A percentile compares a stretch with the other conserved stretches of the same genome.
These are phyloP conservation scores for Mallotus nudiflorus DNA, from an alignment of 345 rosid species.

Conservation along the genomic window DNA sequence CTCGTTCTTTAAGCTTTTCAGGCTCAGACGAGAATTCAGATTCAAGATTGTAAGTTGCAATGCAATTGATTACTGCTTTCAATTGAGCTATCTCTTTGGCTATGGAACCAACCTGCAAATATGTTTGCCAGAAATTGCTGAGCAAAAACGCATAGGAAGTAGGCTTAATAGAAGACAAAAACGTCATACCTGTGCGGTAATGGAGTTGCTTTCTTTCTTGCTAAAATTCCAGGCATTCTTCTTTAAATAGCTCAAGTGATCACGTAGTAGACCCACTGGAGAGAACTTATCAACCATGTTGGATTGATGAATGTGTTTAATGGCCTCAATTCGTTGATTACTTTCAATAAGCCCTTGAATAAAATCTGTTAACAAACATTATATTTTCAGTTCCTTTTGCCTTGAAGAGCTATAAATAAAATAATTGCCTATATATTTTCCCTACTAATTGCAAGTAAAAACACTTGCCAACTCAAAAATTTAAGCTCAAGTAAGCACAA, in stretches of 20 bases:
- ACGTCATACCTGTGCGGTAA: conserved; percentile 15
- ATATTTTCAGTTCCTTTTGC: too few species aligned
- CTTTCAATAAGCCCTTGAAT: conserved; percentile 28
- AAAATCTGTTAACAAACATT: conserved; percentile 15
- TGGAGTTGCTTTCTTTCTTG: conserved; percentile 4
- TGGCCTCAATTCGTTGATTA: conserved; percentile 34
- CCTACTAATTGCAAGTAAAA: too few species aligned
- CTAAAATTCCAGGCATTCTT: conserved; percentile 13
- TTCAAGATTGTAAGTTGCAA: neutral
- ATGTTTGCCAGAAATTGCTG: too few species aligned
- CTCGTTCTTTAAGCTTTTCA: neutral
- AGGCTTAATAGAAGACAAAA: too few species aligned
- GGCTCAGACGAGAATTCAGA: neutral
- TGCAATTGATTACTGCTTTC: conserved; percentile 14
- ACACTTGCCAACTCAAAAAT: too few species aligned
- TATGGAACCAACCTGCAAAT: conserved; percentile 22
- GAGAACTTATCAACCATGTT: conserved; percentile 36
- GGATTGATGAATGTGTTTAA: conserved; percentile 36
- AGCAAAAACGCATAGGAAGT: too few species aligned
- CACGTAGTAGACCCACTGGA: conserved; percentile 33
- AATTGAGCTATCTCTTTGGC: conserved; percentile 17
- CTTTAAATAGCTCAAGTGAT: conserved; percentile 27
- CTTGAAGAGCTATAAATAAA: too few species aligned
- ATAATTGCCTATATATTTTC: too few species aligned
- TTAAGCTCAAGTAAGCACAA: too few species aligned